Conservation (phyloP, 768 basidiomycete species). For the button mushroom (Agaricus bisporus) region DNA sequence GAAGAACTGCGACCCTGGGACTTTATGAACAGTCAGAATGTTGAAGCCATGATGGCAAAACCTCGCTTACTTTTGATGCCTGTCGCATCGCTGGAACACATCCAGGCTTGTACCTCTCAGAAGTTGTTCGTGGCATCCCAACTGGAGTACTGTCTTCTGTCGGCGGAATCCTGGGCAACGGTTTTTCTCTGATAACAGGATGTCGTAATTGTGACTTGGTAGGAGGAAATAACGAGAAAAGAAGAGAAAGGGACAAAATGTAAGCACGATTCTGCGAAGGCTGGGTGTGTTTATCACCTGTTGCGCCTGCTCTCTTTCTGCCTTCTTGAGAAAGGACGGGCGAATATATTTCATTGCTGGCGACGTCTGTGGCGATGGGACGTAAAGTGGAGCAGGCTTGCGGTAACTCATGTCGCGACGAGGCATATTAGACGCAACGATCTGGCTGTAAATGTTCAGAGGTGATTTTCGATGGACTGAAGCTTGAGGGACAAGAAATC, state of each 20-base stretch:
- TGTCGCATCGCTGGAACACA: neutral
- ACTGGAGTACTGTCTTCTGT: neutral
- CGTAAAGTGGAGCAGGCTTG: conserved; percentile 64
- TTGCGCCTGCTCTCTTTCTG: conserved; percentile 13
- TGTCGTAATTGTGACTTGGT: neutral
- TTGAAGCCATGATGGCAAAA: neutral
- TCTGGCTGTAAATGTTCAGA: neutral
- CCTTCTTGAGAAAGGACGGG: conserved; percentile 4
- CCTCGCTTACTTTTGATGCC: neutral
- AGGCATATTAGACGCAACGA: conserved; percentile 16
- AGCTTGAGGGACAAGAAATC: conserved; percentile 2
- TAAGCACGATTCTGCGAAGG: neutral
- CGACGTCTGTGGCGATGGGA: conserved; percentile 56
- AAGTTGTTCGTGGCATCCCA: neutral
- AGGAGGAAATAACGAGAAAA: too few species aligned
- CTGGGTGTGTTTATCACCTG: neutral
- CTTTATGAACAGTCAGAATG: neutral
- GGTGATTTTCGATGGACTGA: conserved; percentile 2
- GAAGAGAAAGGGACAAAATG: neutral
- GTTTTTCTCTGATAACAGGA: conserved; percentile 2
- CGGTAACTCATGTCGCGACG: conserved; percentile 53
- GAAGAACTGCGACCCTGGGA: conserved; percentile 1
- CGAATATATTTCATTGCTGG: conserved; percentile 18
- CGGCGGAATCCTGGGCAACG: conserved; percentile 2
- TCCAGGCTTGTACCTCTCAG: neutral